Evolutionary conservation across 495 filamentous ascomycete species (phyloP), one percentile per base, ranked within the genome.

Genomic region (Chaetomium fimeti): DNA sequence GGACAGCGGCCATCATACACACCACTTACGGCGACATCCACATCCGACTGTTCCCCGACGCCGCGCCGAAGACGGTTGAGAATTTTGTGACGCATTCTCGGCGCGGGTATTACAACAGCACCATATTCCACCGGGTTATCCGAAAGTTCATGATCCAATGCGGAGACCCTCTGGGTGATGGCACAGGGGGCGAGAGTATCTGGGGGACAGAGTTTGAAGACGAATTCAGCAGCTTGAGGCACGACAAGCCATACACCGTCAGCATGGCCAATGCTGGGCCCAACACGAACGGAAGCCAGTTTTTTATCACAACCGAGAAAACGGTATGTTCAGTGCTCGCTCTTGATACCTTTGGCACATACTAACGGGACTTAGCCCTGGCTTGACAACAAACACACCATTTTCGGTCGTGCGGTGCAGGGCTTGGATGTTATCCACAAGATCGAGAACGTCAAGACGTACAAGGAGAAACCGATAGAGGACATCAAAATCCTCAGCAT

Each of bases 401-500:
- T 99, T 45, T 99, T 99, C 72, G 94, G 95, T 0, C 83, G 95
- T 28, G 91, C 91, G 0, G 86, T 93, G 54, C 88, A 91, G 72
- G 94, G 94, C 2, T 73, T 97, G 64, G 94, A 99, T 74, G 90
- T 98, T n/a, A 87, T 98, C 65, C 91, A 98, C 75, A 90, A 86
- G 81, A 99, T 99, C 71, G 95, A 98, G 79, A 97, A 96, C 76
- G 82, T 84, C 28, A 89, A 85, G 75, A 91, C 91, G n/a, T 87
- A 88, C 68, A 97, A 97, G 81, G 95, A 99, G 77, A 93, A 91
- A 80, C 94, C 95, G 18, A 90, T 93, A 76, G 92, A 96, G 67
- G 93, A 98, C 78, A 90, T 99, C 67, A 97, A 96, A 81, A 94
- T 99, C 73, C 84, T 99, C 32, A 97, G 89, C 74, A 94, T 99